Evolutionary conservation across 306 rosid genomes (phyloP).

Genomic region (Castanea mollissima): DNA sequence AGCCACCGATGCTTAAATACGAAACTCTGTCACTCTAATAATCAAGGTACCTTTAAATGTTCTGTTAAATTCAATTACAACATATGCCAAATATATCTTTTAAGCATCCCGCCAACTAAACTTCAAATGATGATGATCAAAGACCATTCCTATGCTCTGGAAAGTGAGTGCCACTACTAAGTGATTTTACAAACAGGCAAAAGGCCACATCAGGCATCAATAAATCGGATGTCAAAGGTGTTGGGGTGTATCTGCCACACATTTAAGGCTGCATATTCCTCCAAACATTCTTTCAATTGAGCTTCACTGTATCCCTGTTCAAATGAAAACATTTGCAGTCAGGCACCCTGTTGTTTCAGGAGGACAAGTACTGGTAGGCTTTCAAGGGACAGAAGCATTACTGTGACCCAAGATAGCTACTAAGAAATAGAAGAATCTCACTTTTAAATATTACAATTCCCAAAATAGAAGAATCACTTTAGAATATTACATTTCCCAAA

Average conservation of each 20-base stretch:
- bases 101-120: slow-evolving; percentile 7
- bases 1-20: slow-evolving; percentile 4
- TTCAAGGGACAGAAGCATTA: neutral
- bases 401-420: neutral
- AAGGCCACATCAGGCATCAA: slow-evolving; percentile 58
- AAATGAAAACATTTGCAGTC: slow-evolving; percentile 18
- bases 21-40: slow-evolving; percentile 12
- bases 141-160: slow-evolving; percentile 9
- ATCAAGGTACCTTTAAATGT: slow-evolving; percentile 11
- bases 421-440: neutral
- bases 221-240: slow-evolving; percentile 86
- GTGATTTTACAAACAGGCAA: neutral
- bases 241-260: slow-evolving; percentile 98
- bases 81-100: slow-evolving; percentile 8
- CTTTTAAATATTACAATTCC: neutral
- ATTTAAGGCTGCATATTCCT: slow-evolving; percentile 95
- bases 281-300: slow-evolving; percentile 87
- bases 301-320: slow-evolving; percentile 98
- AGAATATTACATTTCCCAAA: neutral
- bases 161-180: slow-evolving; percentile 11
- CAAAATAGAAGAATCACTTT: neutral
- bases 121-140: neutral
- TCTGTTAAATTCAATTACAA: slow-evolving; percentile 20
- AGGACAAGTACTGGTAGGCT: neutral
- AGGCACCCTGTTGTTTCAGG: slow-evolving; percentile 9